These are phyloP conservation scores for Arthrinium puccinioides DNA, from an alignment of 2,329 filamentous ascomycete species.

Conservation along the genomic window DNA sequence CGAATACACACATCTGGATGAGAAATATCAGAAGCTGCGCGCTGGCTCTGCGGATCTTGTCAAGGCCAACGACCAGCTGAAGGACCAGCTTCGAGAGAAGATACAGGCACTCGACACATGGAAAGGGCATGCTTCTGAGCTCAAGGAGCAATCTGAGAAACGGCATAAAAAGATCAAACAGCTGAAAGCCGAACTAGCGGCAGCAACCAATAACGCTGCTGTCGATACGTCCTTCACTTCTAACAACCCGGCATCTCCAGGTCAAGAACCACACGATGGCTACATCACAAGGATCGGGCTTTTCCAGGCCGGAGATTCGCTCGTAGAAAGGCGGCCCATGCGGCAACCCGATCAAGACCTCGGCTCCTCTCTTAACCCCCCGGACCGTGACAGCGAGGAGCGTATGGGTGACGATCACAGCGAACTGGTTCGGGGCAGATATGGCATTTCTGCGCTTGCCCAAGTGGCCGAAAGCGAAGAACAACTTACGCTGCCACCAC, in stretches of 20 bases:
- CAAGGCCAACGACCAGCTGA: conserved; percentile 15
- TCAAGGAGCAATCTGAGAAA: conserved; percentile 25
- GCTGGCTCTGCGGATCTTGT: conserved; percentile 15
- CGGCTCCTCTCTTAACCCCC: too few species aligned
- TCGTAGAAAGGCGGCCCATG: too few species aligned
- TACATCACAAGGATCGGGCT: too few species aligned
- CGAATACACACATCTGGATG: conserved; percentile 29
- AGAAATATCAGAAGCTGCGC: conserved; percentile 32
- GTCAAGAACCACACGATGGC: too few species aligned
- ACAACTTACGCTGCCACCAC: too few species aligned
- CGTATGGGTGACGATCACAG: too few species aligned
- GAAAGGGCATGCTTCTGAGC: conserved; percentile 33
- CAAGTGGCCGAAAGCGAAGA: too few species aligned
- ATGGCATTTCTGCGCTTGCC: too few species aligned
- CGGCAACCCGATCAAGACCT: too few species aligned
- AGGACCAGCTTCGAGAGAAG: conserved; percentile 33
- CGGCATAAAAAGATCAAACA: conserved; percentile 29
- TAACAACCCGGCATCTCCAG: conserved; percentile 6
- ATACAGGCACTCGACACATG: conserved; percentile 36
- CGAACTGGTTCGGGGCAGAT: too few species aligned
- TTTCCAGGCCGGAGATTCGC: too few species aligned
- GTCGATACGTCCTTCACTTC: conserved; percentile 14
- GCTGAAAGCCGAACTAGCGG: conserved; percentile 30
- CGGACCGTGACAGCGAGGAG: too few species aligned
- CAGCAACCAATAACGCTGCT: conserved; percentile 5